Conservation (phyloP, 73 alveolate species). For the Halteria grandinella region DNA sequence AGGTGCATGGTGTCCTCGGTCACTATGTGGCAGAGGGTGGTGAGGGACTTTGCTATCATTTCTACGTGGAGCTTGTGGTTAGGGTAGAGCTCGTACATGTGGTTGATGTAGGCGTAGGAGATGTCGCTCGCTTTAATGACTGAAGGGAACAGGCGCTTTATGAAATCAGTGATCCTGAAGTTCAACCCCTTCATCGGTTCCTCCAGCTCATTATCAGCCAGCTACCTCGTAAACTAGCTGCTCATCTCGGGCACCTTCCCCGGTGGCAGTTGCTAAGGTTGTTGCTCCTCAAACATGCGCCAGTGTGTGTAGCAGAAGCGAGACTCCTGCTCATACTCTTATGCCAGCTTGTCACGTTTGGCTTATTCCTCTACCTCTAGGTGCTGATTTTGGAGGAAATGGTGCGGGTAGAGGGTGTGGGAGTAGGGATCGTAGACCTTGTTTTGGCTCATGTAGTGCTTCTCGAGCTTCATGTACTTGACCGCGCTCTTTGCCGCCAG, state of each 20-base stretch:
- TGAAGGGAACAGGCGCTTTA: not conserved
- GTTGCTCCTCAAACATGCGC: constrained; percentile 11
- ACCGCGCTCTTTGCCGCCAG: constrained; percentile 19
- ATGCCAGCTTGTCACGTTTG: constrained; percentile 2
- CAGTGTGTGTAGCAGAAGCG: too few species aligned
- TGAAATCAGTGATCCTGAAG: constrained; percentile 10
- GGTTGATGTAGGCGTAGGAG: constrained; percentile 43
- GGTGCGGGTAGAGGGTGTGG: constrained; percentile 53
- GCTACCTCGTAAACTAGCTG: too few species aligned
- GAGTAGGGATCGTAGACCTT: constrained; percentile 57
- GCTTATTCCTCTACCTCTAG: constrained; percentile 57
- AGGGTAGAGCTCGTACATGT: constrained; percentile 55
- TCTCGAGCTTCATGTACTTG: constrained; percentile 58
- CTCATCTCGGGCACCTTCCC: too few species aligned
- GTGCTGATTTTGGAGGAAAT: constrained; percentile 17
- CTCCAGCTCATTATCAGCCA: not conserved
- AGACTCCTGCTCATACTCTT: not conserved
- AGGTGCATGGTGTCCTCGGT: constrained; percentile 24
- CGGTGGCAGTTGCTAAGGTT: too few species aligned
- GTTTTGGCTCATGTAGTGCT: constrained; percentile 35
- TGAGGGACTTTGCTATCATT: constrained; percentile 30
- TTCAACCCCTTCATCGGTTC: not conserved
- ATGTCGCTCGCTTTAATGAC: constrained; percentile 42
- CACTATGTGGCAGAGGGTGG: constrained; percentile 8
- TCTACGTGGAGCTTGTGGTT: constrained; percentile 58